phyloP scores from a whole-genome alignment of 225 moss, liverwort and hornwort species.

The Antitrichia curtipendula region DNA sequence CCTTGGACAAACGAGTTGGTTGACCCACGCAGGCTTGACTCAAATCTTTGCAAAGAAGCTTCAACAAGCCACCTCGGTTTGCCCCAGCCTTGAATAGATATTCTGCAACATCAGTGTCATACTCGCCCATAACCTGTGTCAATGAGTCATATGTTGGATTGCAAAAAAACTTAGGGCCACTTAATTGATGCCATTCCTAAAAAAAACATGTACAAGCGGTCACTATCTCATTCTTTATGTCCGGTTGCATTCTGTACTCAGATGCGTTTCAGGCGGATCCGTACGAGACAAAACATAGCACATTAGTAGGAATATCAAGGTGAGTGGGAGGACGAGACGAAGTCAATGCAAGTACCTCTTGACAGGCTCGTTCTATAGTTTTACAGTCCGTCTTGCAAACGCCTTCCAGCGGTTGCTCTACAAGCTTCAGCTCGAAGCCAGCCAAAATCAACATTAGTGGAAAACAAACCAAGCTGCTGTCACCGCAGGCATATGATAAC shows the following conservation, averaged over 20 bases:
- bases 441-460: background rate
- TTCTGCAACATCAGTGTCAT: constrained; percentile 82
- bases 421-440: constrained; percentile 28
- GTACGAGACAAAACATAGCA: background rate
- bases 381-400: constrained; percentile 82
- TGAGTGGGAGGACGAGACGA: background rate
- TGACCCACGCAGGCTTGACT: constrained; percentile 63
- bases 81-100: constrained; percentile 53
- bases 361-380: constrained; percentile 77
- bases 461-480: background rate
- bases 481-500: background rate
- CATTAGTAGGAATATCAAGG: background rate
- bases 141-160: background rate
- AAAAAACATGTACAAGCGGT: background rate
- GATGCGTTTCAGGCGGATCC: background rate
- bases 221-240: background rate
- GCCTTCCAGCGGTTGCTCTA: constrained; percentile 72
- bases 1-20: constrained; percentile 55
- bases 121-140: constrained; percentile 80
- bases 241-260: background rate
- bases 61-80: constrained; percentile 50
- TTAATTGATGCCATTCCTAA: too few relatives aligned
- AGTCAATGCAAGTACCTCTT: constrained; percentile 40
- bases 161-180: background rate
- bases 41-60: constrained; percentile 70